These are phyloP conservation scores for Cladorrhinum samala DNA, from an alignment of 495 filamentous ascomycete genomes.

Conservation along the genomic window DNA sequence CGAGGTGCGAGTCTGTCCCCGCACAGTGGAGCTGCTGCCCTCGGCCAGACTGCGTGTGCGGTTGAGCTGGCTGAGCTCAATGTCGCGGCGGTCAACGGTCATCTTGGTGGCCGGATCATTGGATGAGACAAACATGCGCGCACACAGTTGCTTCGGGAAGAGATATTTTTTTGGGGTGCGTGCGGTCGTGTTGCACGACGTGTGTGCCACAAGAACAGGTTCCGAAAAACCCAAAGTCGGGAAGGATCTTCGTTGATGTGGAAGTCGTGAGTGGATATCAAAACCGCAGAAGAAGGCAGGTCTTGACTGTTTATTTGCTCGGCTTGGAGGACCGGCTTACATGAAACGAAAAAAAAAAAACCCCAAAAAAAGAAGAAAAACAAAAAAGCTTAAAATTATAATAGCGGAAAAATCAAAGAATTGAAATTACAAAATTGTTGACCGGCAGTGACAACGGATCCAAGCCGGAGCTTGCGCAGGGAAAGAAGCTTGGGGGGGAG, in stretches of 20 bases:
- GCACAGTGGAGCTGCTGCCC: conserved; percentile 15
- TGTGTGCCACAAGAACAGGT: neutral
- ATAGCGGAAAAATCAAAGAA: too few relatives aligned
- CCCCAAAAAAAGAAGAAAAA: too few relatives aligned
- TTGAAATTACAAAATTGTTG: too few relatives aligned
- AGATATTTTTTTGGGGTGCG: neutral
- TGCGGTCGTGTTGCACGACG: neutral
- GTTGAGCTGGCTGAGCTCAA: conserved; percentile 21
- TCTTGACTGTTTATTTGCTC: too few relatives aligned
- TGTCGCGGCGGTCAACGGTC: conserved; percentile 19
- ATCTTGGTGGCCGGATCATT: conserved; percentile 7
- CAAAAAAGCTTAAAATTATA: too few relatives aligned
- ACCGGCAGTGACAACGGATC: too few relatives aligned
- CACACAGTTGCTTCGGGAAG: neutral
- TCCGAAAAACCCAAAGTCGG: neutral
- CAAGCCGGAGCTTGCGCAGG: too few relatives aligned
- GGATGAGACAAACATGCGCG: neutral
- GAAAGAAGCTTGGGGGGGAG: too few relatives aligned
- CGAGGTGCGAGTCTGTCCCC: neutral
- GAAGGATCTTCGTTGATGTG: neutral
- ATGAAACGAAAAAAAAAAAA: too few relatives aligned
- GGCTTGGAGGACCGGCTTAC: too few relatives aligned
- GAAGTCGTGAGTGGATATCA: neutral
- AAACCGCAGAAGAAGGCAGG: too few relatives aligned
- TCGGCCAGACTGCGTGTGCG: conserved; percentile 15